Base-by-base conservation (phyloP, 345 rosid genomes). In the Kernera saxatilis region DNA sequence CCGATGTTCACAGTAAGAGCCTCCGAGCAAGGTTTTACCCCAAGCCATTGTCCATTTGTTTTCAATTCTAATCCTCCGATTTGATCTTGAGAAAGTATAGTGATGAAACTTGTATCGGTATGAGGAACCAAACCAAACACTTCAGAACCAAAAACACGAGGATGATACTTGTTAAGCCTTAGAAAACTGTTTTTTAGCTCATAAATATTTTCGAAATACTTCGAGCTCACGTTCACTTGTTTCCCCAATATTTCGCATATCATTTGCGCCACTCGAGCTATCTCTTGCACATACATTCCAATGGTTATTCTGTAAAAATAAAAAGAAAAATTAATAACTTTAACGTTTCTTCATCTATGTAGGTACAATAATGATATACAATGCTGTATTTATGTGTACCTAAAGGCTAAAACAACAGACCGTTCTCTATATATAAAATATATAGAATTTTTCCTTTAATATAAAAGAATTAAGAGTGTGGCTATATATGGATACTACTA, bases 111-210 rank as follows among this genome's bases (percentile, higher is more conserved):
- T 7, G 84, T 71, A 45, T 88, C 96, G 18, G 96, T 89, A 77
- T 92, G 98, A 46, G 96, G 92, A 48, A 89, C 54, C n/a, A 89
- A 17, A 17, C 98, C 98, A 19, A 71, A 79, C 32, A 89, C 70
- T 72, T 80, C 49, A 2, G 81, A 74, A 52, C 87, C 72, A 55
- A 58, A 58, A 5, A 81, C 88, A 64, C 89, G 79, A n/a, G 88
- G 87, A 14, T 91, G 94, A 15, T 92, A 92, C 81, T 92, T 77
- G 67, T 89, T 92, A 77, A 89, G 64, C 37, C 98, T 80, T 33
- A 88, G 66, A 75, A 69, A 81, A 67, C 90, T 78, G 50, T 78
- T 77, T 37, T 57, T 71, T 6, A 80, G 52, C 1, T 32, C 57
- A 40, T 77, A 85, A 18, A 82, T 83, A 23, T 86, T 83, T 73